Evolutionary conservation across 129 eudicot species (phyloP).

Genomic region (Chrysanthemum lavandulifolium): DNA sequence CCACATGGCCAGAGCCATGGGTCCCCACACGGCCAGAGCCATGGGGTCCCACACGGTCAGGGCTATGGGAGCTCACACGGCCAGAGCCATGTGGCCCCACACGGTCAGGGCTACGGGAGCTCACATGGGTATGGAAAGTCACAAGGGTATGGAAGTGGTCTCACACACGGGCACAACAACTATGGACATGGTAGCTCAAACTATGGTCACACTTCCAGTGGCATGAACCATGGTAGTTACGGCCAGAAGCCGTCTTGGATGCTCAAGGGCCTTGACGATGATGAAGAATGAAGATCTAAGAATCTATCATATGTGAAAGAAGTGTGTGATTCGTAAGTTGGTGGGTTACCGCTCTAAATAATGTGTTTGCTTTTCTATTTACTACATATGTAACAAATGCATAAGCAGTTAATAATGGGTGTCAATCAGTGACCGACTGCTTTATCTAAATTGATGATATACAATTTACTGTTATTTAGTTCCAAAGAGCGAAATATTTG

Average conservation of each 20-base stretch:
- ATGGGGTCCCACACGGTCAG: neutral
- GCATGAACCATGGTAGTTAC: slow-evolving; percentile 27
- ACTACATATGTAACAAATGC: slow-evolving; percentile 19
- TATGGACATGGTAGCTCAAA: slow-evolving; percentile 29
- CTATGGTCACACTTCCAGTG: slow-evolving; percentile 19
- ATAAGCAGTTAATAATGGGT: slow-evolving; percentile 28
- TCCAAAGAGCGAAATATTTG: neutral
- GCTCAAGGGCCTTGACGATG: slow-evolving; percentile 41
- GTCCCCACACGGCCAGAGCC: neutral
- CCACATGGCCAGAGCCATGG: slow-evolving; percentile 2
- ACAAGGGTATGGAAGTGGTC: slow-evolving; percentile 25
- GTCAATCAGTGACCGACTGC: neutral
- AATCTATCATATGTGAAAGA: slow-evolving; percentile 18
- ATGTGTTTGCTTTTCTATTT: slow-evolving; percentile 23
- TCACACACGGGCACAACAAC: slow-evolving; percentile 18
- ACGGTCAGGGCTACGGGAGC: neutral
- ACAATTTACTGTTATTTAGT: neutral
- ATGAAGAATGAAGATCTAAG: slow-evolving; percentile 35
- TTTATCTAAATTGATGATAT: slow-evolving; percentile 12
- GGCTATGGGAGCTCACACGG: slow-evolving; percentile 9
- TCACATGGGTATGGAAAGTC: slow-evolving; percentile 1
- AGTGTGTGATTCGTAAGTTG: slow-evolving; percentile 24
- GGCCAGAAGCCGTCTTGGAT: slow-evolving; percentile 34
- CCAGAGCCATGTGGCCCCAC: too few species aligned
- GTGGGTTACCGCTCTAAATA: slow-evolving; percentile 34